Conservation (phyloP, 495 filamentous ascomycete genomes). For the Penicillium lividum region DNA sequence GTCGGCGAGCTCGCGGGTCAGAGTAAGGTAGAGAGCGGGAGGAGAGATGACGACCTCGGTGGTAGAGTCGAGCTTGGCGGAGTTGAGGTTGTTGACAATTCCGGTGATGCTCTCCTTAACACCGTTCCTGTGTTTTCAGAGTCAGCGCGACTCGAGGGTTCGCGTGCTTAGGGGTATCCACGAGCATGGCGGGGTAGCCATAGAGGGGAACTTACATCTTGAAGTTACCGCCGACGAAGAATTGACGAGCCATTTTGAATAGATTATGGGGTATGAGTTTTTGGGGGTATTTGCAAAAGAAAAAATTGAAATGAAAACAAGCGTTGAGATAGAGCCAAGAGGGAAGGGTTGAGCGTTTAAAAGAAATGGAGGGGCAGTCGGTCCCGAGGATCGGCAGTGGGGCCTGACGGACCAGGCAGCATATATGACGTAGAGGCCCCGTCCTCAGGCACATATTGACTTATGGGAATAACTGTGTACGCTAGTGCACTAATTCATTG, state of each 20-base stretch:
- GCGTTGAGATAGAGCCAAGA: conserved; percentile 12
- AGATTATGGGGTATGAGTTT: conserved; percentile 6
- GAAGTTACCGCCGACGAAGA: conserved; percentile 99
- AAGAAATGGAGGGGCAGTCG: conserved; percentile 28
- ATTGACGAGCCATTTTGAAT: conserved; percentile 82
- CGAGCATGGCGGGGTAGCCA: conserved; percentile 21
- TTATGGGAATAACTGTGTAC: neutral
- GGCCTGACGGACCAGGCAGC: neutral
- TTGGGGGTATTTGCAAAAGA: conserved; percentile 7
- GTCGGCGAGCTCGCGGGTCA: conserved; percentile 72
- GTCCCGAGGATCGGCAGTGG: conserved; percentile 1
- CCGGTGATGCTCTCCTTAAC: conserved; percentile 78
- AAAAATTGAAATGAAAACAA: conserved; percentile 8
- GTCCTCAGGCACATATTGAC: neutral
- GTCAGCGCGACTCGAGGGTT: conserved; percentile 16
- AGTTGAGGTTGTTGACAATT: conserved; percentile 86
- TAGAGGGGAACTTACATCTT: conserved; percentile 71
- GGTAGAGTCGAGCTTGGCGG: conserved; percentile 56
- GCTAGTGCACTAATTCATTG: neutral
- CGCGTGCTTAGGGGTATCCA: conserved; percentile 17
- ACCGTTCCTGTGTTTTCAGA: conserved; percentile 71
- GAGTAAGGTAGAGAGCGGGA: conserved; percentile 84
- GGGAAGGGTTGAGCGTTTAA: conserved; percentile 16
- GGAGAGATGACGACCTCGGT: conserved; percentile 91
- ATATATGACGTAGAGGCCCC: neutral